Percentiles rank a stretch among this genome's conserved stretches.
phyloP scores from a whole-genome alignment of 73 alveolate genomes.

The Tetrahymena borealis region DNA sequence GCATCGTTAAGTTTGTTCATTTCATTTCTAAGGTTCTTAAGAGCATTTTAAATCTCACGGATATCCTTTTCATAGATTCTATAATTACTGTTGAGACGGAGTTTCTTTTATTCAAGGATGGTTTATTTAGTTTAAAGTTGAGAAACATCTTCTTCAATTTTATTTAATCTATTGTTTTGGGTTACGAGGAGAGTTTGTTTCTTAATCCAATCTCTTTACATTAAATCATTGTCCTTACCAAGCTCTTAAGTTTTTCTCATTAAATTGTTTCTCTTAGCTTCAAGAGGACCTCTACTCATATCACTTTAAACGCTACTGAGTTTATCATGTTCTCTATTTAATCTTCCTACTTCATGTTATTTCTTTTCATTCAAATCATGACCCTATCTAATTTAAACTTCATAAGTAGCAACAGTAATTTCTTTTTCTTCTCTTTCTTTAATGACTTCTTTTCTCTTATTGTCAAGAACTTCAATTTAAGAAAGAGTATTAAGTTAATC shows the following conservation, averaged over 20 bases:
- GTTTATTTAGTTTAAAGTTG: constrained; percentile 78
- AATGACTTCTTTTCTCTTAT: constrained; percentile 79
- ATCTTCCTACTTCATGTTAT: constrained; percentile 89
- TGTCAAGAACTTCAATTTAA: constrained; percentile 78
- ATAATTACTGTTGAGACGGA: constrained; percentile 79
- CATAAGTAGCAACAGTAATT: constrained; percentile 77
- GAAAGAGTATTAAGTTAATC: constrained; percentile 90
- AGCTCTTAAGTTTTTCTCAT: constrained; percentile 67
- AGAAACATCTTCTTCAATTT: constrained; percentile 70
- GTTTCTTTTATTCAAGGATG: constrained; percentile 86
- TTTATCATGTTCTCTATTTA: constrained; percentile 85
- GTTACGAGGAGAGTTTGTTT: constrained; percentile 85
- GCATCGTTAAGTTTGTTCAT: constrained; percentile 92
- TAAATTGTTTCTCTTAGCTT: constrained; percentile 78
- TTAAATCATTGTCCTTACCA: constrained; percentile 67
- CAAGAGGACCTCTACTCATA: constrained; percentile 91
- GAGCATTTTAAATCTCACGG: constrained; percentile 81
- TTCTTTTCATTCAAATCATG: constrained; percentile 88
- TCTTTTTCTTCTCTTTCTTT: constrained; percentile 87
- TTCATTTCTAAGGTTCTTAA: constrained; percentile 87
- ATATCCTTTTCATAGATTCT: constrained; percentile 86
- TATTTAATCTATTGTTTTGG: constrained; percentile 65
- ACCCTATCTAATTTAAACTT: constrained; percentile 75
- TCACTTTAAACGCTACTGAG: constrained; percentile 78
- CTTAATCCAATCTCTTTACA: constrained; percentile 93